Base-by-base conservation (phyloP, 140 eudicot genomes). In the Cichorium intybus region DNA sequence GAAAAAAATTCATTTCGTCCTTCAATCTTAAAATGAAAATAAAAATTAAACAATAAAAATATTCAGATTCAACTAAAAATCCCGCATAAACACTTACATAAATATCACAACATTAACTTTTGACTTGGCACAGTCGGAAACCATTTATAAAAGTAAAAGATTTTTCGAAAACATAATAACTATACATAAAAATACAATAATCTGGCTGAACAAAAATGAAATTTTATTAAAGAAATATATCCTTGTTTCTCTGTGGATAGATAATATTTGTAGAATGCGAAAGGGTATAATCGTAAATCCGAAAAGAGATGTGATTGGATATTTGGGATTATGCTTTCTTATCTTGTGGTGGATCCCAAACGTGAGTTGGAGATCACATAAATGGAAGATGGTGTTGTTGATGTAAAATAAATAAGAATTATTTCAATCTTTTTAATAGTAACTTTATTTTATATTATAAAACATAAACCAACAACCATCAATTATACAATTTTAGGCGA, bases 341-440 rank as follows among this genome's bases (percentile, higher is more conserved):
- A 48, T 71, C 76, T 70, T 60, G 62, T 50, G 62, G 76, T 49
- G 68, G 55, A 60, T 71, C 21, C 60, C 62, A 71, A 60, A 27
- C 76, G 53, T 70, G 68, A 60, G 69, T 10, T 60, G 61, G 26
- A 59, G 9, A 24, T 35, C 69, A 70, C 68, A 56, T 56, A 9
- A 59, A 60, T 39, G 4, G 63, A 33, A 29, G 24, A 48, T 49
- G 60, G 7, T 4, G 22, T 49, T 49, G 60, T 23, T 20, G 60
- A n/a, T n/a, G n/a, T n/a, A n/a, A n/a, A n/a, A n/a, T 50, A 20
- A 20, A 31, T 8, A 21, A 51, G n/a, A 1, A 51, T 66, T 6
- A 29, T 29, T 29, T 28, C 5, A 64, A 20, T 29, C 23, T 50
- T 2, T 8, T 15, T 41, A n/a, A 39, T 7, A 6, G 0, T 34